Evolutionary conservation across 225 moss, liverwort and hornwort genomes (phyloP).

Genomic region (Asterella californica): DNA sequence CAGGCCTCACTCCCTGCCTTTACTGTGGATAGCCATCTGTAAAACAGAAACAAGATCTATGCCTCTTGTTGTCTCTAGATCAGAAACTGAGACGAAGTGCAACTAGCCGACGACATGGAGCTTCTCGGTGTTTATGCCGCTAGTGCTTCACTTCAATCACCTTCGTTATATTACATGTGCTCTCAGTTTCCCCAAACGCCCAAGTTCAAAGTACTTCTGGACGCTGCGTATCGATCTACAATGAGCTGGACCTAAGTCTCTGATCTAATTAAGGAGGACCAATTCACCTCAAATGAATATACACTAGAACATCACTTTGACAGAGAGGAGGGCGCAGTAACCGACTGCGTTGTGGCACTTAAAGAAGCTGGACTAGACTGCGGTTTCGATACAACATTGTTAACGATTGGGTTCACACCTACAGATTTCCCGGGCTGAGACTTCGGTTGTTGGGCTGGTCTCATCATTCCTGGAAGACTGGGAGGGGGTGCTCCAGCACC

Average conservation of each 20-base stretch:
- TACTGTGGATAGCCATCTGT: not conserved
- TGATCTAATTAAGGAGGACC: not conserved
- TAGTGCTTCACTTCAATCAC: not conserved
- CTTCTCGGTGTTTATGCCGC: not conserved
- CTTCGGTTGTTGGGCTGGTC: slow-evolving; percentile 55
- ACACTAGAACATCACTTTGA: slow-evolving; percentile 6
- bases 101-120: not conserved
- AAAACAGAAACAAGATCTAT: not conserved
- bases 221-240: not conserved
- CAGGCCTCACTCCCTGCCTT: not conserved
- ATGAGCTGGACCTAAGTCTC: not conserved
- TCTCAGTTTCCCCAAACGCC: not conserved
- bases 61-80: not conserved
- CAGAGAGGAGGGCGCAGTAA: slow-evolving; percentile 4
- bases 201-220: not conserved
- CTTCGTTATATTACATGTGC: not conserved
- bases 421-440: slow-evolving; percentile 46
- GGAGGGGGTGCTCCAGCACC: slow-evolving; percentile 58
- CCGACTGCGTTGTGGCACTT: slow-evolving; percentile 29
- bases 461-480: slow-evolving; percentile 37
- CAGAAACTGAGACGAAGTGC: not conserved
- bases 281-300: not conserved
- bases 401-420: slow-evolving; percentile 34
- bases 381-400: slow-evolving; percentile 5
- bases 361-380: slow-evolving; percentile 31